Base-by-base conservation (phyloP, 139 green algal genomes). In the Parachlorella kessleri region DNA sequence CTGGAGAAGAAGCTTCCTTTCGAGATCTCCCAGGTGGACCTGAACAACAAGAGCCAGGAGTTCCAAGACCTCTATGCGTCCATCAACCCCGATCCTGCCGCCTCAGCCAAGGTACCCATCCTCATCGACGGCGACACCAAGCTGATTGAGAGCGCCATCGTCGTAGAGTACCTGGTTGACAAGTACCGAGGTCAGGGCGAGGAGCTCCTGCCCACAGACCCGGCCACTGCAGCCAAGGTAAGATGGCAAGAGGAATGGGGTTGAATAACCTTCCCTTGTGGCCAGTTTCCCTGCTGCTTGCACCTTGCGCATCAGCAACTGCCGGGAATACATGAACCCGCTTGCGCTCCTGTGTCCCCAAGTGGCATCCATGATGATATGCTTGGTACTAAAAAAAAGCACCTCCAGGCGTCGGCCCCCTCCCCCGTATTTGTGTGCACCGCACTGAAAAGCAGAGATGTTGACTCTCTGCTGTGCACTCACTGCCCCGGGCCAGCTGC, bases 1-100 rank as follows among this genome's bases (percentile, higher is more conserved):
- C n/a, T 82, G 2, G 77, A 82, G 40, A 82, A 82, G 69, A 59
- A 39, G 32, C 38, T 82, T 26, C 21, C 30, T 26, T 82, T 82
- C 40, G 68, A 82, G 32, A 72, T 82, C 38, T 32, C 59, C 32
- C 28, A 39, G 37, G 77, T 82, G 7, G 77, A 82, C 40, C 59
- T 82, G 55, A 14, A 0, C 24, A 82, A 82, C 69, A 82, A 82
- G 55, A 41, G 54, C n/a, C 38, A 55, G 3, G 77, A 82, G 69
- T 82, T 82, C 48, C 42, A 33, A 14, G 24, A 38, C 4, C 28
- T 66, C 38, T 77, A 77, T 37, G 24, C 28, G 24, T 39, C 10
- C 21, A 67, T 82, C 35, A 33, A 76, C 68, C 68, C 77, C 2
- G 68, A 76, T n/a, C 68, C 70, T 3, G 55, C 53, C 9, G 77